A percentile compares a stretch with the other conserved stretches of the same genome.
phyloP scores from a whole-genome alignment of 225 moss, liverwort and hornwort genomes.

The Climacium dendroides region DNA sequence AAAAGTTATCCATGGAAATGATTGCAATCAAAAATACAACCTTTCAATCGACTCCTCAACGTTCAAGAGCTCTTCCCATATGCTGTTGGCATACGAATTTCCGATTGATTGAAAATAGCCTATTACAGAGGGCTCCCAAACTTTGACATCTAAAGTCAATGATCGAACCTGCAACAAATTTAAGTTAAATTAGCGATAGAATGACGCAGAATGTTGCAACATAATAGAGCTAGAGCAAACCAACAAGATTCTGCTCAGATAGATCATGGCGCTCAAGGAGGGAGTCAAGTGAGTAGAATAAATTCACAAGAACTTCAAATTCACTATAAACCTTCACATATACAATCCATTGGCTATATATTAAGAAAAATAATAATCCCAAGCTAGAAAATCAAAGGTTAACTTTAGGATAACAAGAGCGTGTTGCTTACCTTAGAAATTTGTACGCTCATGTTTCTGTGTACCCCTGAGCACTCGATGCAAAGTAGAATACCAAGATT shows the following conservation, averaged over 20 bases:
- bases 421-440: conserved; percentile 54
- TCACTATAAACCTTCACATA: neutral
- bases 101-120: conserved; percentile 85
- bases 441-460: conserved; percentile 94
- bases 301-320: neutral
- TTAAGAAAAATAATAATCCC: neutral
- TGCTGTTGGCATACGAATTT: conserved; percentile 76
- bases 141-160: conserved; percentile 93
- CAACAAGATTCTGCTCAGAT: neutral
- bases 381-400: neutral
- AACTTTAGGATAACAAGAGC: neutral
- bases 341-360: neutral
- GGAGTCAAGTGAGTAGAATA: neutral
- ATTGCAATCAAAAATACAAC: conserved; percentile 7
- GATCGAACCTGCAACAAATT: conserved; percentile 59
- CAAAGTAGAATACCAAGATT: conserved; percentile 89
- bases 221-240: neutral
- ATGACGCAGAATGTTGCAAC: neutral
- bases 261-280: neutral
- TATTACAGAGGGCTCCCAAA: conserved; percentile 95
- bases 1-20: neutral
- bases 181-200: neutral
- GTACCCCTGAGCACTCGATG: conserved; percentile 95
- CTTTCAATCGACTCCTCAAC: conserved; percentile 23
- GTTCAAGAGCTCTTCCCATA: conserved; percentile 81